Conservation (phyloP, 2,329 filamentous ascomycete species). For the Akanthomyces dipterigenus region DNA sequence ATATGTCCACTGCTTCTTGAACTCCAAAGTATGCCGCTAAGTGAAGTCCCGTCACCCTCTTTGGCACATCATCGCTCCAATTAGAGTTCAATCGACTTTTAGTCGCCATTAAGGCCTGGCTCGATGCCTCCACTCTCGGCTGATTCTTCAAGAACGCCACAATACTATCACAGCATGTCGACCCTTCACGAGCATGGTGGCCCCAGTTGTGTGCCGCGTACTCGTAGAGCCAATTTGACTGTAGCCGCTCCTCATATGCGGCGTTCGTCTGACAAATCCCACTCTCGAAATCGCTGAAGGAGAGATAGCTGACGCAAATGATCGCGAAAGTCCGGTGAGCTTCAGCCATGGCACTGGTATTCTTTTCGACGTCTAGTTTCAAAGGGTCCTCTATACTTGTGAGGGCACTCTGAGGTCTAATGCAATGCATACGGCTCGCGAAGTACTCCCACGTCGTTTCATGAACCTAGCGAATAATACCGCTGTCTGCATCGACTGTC, state of each 20-base stretch:
- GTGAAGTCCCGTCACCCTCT: no score
- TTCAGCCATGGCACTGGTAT: background rate
- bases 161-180: background rate
- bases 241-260: background rate
- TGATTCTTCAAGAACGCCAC: accelerated
- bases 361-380: background rate
- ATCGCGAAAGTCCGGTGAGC: background rate
- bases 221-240: slow-evolving; percentile 4
- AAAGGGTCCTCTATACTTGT: background rate
- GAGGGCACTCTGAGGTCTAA: background rate
- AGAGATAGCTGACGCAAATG: background rate
- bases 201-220: slow-evolving; percentile 14
- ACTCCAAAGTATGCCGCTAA: no score
- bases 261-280: background rate
- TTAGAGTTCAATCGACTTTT: background rate
- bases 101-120: background rate
- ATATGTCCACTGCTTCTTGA: no score
- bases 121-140: background rate
- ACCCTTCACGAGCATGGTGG: slow-evolving; percentile 5
- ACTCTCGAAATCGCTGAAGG: background rate
- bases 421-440: background rate
- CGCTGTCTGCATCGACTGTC: slow-evolving; percentile 28
- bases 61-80: background rate
- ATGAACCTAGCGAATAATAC: slow-evolving; percentile 29
- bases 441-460: slow-evolving; percentile 3